phyloP scores from a whole-genome alignment of 371 early-diverging fungal genomes.

The Batkoa obscura region DNA sequence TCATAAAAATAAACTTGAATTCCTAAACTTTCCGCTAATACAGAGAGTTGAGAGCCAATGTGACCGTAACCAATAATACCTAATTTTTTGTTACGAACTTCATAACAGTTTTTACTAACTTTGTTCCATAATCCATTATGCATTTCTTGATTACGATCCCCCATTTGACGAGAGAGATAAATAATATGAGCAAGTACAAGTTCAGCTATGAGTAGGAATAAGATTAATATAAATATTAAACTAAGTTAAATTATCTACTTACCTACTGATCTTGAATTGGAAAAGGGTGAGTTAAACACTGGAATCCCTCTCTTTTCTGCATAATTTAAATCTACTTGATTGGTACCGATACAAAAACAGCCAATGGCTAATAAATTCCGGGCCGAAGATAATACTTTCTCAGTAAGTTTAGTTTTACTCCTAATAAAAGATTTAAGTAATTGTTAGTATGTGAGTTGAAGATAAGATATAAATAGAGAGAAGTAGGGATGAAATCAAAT shows the following conservation, averaged over 20 bases:
- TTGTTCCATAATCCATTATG: constrained; percentile 85
- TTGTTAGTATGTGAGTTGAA: background rate
- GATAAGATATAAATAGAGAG: background rate
- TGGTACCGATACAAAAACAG: constrained; percentile 97
- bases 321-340: constrained; percentile 80
- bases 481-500: background rate
- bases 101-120: constrained; percentile 64
- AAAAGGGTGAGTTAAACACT: constrained; percentile 95
- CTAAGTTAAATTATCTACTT: constrained; percentile 5
- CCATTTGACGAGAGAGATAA: constrained; percentile 69
- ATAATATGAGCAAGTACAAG: constrained; percentile 84
- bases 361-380: constrained; percentile 81
- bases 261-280: constrained; percentile 49
- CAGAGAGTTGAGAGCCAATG: constrained; percentile 92
- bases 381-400: constrained; percentile 63
- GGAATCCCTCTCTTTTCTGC: constrained; percentile 76
- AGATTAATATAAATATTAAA: constrained; percentile 9
- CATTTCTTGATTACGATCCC: constrained; percentile 82
- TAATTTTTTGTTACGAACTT: constrained; percentile 83
- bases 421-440: constrained; percentile 13
- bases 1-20: constrained; percentile 85
- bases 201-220: constrained; percentile 59
- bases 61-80: constrained; percentile 94
- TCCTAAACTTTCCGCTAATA: constrained; percentile 88
- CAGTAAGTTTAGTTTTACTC: constrained; percentile 83